Percentiles rank a stretch among this genome's conserved stretches.
Conservation (phyloP, 2,329 filamentous ascomycete species). For the Basipetospora sp. region DNA sequence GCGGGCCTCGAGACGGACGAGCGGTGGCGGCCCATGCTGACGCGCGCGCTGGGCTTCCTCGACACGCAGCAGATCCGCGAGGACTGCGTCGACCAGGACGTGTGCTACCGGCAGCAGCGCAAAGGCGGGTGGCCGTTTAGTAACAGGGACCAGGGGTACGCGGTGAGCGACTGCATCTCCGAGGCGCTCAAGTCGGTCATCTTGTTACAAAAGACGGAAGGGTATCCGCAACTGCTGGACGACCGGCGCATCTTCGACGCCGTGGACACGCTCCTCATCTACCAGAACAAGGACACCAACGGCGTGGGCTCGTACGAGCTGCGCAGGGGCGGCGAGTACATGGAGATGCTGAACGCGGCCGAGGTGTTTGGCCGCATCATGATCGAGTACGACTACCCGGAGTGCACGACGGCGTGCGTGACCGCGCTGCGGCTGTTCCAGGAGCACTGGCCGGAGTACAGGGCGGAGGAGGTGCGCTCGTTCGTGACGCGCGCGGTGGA, state of each 20-base stretch:
- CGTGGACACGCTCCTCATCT: conserved; percentile 76
- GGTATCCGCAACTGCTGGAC: conserved; percentile 59
- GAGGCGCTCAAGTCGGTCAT: conserved; percentile 82
- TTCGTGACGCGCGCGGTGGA: conserved; percentile 61
- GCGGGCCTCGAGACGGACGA: conserved; percentile 63
- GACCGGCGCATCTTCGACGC: conserved; percentile 72
- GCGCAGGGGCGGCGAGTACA: conserved; percentile 57
- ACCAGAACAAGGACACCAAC: conserved; percentile 80
- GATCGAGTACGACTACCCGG: conserved; percentile 96
- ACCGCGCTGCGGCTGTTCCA: conserved; percentile 74
- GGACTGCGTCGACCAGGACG: conserved; percentile 59
- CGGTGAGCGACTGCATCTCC: conserved; percentile 84
- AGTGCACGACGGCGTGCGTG: conserved; percentile 90
- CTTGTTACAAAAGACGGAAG: conserved; percentile 62
- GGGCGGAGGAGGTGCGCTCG: conserved; percentile 54
- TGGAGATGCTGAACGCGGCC: conserved; percentile 84
- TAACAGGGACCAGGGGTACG: conserved; percentile 82
- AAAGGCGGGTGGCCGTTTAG: conserved; percentile 96
- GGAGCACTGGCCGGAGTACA: conserved; percentile 67
- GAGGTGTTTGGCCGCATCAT: conserved; percentile 96
- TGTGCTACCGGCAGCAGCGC: conserved; percentile 75
- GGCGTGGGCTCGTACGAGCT: conserved; percentile 85
- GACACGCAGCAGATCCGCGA: conserved; percentile 84
- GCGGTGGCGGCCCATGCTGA: conserved; percentile 70
- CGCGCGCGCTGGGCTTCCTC: conserved; percentile 68